A percentile compares a stretch with the other conserved stretches of the same genome.
Evolutionary conservation across 768 basidiomycete species (phyloP).

Genomic region (Pulveroboletus sp.): DNA sequence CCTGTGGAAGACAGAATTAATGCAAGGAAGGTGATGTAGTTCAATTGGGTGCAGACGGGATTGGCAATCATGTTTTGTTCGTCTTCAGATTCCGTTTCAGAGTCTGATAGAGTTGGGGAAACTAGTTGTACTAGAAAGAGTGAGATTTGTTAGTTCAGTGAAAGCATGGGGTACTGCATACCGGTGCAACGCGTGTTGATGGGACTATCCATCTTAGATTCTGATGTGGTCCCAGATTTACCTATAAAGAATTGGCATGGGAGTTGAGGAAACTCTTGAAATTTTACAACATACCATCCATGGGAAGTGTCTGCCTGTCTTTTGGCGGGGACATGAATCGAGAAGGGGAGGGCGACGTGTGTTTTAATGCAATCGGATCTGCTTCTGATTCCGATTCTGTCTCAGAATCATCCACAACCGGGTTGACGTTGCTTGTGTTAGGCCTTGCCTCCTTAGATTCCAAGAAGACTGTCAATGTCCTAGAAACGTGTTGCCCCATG

Average conservation of each 20-base stretch:
- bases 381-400: slow-evolving; percentile 33
- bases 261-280: background rate
- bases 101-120: slow-evolving; percentile 17
- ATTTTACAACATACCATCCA: slow-evolving; percentile 15
- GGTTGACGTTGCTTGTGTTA: background rate
- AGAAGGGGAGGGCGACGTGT: slow-evolving; percentile 20
- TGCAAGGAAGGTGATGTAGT: background rate
- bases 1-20: slow-evolving; percentile 24
- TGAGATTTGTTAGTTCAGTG: background rate
- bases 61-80: slow-evolving; percentile 30
- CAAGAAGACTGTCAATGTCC: slow-evolving; percentile 13
- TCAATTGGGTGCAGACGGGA: slow-evolving; percentile 22
- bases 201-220: slow-evolving; percentile 29
- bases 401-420: slow-evolving; percentile 22
- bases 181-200: slow-evolving; percentile 7
- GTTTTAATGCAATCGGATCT: slow-evolving; percentile 16
- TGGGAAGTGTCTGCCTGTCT: slow-evolving; percentile 10
- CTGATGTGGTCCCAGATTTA: slow-evolving; percentile 46
- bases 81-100: slow-evolving; percentile 44
- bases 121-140: background rate
- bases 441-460: slow-evolving; percentile 5
- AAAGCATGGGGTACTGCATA: slow-evolving; percentile 16
- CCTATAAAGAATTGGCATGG: slow-evolving; percentile 12
- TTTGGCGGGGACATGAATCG: slow-evolving; percentile 13
- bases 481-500: slow-evolving; percentile 22